Conservation (phyloP, 2,329 filamentous ascomycete species). For the Clarireedia paspali region DNA sequence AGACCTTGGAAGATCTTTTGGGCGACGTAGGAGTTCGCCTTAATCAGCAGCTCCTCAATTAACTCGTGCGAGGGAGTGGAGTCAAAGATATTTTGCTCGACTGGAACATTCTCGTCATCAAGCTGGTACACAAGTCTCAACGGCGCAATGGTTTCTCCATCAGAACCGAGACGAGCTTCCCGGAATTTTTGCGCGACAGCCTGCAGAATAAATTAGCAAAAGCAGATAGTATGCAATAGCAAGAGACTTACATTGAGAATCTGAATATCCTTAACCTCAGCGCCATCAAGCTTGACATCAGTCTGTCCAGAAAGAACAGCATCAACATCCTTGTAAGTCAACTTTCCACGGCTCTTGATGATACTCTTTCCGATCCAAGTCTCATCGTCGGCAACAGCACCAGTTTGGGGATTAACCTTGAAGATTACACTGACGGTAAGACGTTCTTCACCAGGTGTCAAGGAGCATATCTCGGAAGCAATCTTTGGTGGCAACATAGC, state of each 20-base stretch:
- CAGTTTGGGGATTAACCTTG: slow-evolving; percentile 75
- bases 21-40: slow-evolving; percentile 83
- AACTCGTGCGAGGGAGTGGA: slow-evolving; percentile 84
- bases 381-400: slow-evolving; percentile 72
- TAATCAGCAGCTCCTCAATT: slow-evolving; percentile 91
- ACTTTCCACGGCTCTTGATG: slow-evolving; percentile 82
- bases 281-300: slow-evolving; percentile 55
- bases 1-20: slow-evolving; percentile 72
- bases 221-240: neutral
- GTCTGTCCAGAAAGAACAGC: slow-evolving; percentile 60
- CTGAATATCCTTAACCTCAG: slow-evolving; percentile 69
- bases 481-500: slow-evolving; percentile 84
- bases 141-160: slow-evolving; percentile 71
- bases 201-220: slow-evolving; percentile 33
- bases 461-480: slow-evolving; percentile 78
- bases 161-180: slow-evolving; percentile 75
- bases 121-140: slow-evolving; percentile 87
- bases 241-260: slow-evolving; percentile 57
- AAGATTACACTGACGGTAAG: slow-evolving; percentile 91
- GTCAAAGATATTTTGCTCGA: slow-evolving; percentile 94
- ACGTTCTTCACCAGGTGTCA: slow-evolving; percentile 80
- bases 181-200: slow-evolving; percentile 84
- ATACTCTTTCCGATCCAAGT: slow-evolving; percentile 92
- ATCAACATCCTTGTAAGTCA: slow-evolving; percentile 82
- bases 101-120: slow-evolving; percentile 95